A percentile compares a stretch with the other conserved stretches of the same genome.
phyloP scores from a whole-genome alignment of 208 protist genomes.

The Leishmania guyanensis region DNA sequence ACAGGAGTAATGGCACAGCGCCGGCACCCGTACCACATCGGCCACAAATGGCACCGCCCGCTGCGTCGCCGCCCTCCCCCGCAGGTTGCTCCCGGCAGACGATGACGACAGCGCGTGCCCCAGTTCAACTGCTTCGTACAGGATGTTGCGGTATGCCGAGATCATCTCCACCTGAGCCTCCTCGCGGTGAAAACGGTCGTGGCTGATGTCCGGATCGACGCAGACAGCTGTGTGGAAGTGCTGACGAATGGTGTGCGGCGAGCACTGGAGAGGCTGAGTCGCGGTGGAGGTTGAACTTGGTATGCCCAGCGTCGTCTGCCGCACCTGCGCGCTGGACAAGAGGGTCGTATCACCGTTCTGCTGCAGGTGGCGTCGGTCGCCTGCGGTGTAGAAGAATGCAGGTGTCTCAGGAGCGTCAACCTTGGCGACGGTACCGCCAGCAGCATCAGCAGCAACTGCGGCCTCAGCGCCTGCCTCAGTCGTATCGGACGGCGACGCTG shows the following conservation, averaged over 20 bases:
- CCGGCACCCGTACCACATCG: conserved; percentile 76
- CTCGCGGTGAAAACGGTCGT: conserved; percentile 67
- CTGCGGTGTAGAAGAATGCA: conserved; percentile 28
- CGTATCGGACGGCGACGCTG: neutral
- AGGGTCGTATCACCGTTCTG: conserved; percentile 74
- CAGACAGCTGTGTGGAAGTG: conserved; percentile 48
- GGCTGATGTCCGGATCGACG: conserved; percentile 73
- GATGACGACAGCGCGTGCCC: neutral
- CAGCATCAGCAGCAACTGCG: neutral
- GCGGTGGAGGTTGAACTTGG: conserved; percentile 1
- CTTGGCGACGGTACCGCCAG: neutral
- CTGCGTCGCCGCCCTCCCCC: conserved; percentile 3
- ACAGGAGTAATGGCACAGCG: conserved; percentile 60
- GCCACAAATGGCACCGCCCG: conserved; percentile 22
- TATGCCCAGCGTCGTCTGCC: conserved; percentile 15
- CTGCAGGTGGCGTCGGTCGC: conserved; percentile 47
- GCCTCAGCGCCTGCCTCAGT: neutral
- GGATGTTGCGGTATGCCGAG: conserved; percentile 82
- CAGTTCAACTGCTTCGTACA: conserved; percentile 80
- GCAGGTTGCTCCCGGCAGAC: conserved; percentile 3
- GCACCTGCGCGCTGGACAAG: conserved; percentile 21
- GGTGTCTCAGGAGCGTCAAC: neutral
- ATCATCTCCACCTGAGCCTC: conserved; percentile 92
- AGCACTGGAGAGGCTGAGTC: neutral
- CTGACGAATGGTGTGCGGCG: conserved; percentile 22